Evolutionary conservation across 257 asterid species (phyloP).

Genomic region (Solanum pennellii): DNA sequence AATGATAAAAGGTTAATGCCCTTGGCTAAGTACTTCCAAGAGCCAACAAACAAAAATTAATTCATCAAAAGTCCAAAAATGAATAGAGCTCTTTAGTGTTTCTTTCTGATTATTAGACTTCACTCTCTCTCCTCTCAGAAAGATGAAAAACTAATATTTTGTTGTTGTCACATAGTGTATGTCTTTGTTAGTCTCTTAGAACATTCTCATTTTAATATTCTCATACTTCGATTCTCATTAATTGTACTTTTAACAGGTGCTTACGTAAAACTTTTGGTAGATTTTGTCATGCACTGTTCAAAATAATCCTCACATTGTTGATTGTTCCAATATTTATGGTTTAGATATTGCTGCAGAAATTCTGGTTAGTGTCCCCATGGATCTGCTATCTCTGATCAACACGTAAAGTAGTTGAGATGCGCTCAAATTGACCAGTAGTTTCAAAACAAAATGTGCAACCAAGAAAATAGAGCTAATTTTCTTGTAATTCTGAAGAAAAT

Average conservation of each 20-base stretch:
- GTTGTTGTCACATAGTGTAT: constrained; percentile 7
- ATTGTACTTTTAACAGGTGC: background rate
- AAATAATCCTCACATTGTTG: background rate
- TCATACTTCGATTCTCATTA: background rate
- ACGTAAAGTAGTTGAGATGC: background rate
- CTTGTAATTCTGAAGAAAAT: too few relatives aligned
- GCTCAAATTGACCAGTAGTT: too few relatives aligned
- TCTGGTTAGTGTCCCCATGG: background rate
- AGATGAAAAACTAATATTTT: constrained; percentile 2
- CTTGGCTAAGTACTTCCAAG: constrained; percentile 5
- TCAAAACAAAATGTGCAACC: background rate
- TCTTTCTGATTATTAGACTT: background rate
- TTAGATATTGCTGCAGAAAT: background rate
- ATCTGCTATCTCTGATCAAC: background rate
- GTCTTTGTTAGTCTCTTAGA: constrained; percentile 6
- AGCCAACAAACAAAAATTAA: constrained; percentile 15
- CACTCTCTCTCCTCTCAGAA: background rate
- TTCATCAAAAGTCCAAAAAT: constrained; percentile 11
- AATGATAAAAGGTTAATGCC: background rate
- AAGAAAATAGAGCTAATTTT: background rate
- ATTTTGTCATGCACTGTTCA: background rate
- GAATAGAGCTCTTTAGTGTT: background rate
- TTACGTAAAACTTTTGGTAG: background rate
- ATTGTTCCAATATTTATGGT: background rate
- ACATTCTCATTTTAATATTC: background rate